Base-by-base conservation (phyloP, 495 filamentous ascomycete species). In the Aspergillus mulundensis region DNA sequence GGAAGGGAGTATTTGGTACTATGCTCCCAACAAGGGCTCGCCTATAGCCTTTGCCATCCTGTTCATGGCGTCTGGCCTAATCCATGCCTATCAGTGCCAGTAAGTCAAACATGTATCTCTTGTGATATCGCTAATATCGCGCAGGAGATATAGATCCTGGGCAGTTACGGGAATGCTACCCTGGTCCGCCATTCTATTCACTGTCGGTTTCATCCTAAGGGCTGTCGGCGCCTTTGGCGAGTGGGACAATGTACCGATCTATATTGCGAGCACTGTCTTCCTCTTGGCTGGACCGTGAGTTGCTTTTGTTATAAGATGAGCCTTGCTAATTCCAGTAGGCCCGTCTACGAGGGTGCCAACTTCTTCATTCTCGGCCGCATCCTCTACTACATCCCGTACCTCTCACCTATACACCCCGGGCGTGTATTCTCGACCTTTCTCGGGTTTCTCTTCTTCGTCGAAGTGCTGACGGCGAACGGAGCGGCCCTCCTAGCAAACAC, bases 331-430 rank as follows among this genome's bases (percentile, higher is more conserved):
- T 2, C 43, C 2, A 44, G 24, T 12, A 88, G 85, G 6, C 88
- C 88, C 6, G 70, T 91, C 43, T 88, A 87, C 57, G 86, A 89
- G 59, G 81, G 84, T 0, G 78, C 83, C 24, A 89, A 94, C 66
- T 94, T 90, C 69, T 78, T 89, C 60, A 81, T 86, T 50, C 81
- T 93, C 19, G 89, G 87, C 21, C 85, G 88, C 7, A 82, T 88
- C 46, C 77, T 94, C 4, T 89, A 87, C 71, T 91, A 90, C 70
- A 83, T 88, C 28, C 89, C 89, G 0, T 87, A 91, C 58, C 80
- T 86, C 57, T 84, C 87, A 0, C 87, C 88, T 0, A 84, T 92
- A 51, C 86, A 92, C 65, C 89, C 88, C 0, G 87, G 87, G 3
- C 83, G 87, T 1, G 87, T 91, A 18, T 74, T 88, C 53, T 84